A percentile compares a stretch with the other conserved stretches of the same genome.
Evolutionary conservation across 2,329 filamentous ascomycete genomes (phyloP).

Genomic region (Sclerotinia trifoliorum): DNA sequence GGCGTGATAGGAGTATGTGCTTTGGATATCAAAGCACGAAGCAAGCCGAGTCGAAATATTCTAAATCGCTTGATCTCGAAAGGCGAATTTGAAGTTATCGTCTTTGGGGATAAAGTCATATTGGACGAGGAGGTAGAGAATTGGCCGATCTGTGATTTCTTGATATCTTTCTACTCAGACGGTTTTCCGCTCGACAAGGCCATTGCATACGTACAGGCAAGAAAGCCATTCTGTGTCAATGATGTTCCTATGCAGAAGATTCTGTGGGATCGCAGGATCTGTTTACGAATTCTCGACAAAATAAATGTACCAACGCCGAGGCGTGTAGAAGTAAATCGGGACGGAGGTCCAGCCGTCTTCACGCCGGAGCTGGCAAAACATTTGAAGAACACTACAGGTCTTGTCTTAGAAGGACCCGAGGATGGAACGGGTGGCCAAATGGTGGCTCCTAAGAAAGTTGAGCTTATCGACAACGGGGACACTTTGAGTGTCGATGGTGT

Average conservation of each 20-base stretch:
- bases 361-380: constrained; percentile 78
- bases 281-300: constrained; percentile 81
- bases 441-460: constrained; percentile 62
- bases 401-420: constrained; percentile 68
- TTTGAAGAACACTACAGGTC: constrained; percentile 75
- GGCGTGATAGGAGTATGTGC: constrained; percentile 90
- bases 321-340: constrained; percentile 85
- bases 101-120: constrained; percentile 98
- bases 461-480: constrained; percentile 87
- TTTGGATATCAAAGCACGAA: constrained; percentile 90
- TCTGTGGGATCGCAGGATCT: constrained; percentile 91
- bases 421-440: constrained; percentile 60
- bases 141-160: constrained; percentile 88
- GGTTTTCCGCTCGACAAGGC: constrained; percentile 97
- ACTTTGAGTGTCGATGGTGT: constrained; percentile 83
- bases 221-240: constrained; percentile 96
- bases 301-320: constrained; percentile 87
- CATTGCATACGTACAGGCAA: constrained; percentile 87
- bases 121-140: constrained; percentile 95
- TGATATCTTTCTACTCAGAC: constrained; percentile 98
- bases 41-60: constrained; percentile 96
- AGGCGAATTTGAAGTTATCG: constrained; percentile 91
- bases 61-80: constrained; percentile 87
- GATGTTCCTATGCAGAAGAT: constrained; percentile 97
- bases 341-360: constrained; percentile 80